These are phyloP conservation scores for Coemansia sp. DNA, from an alignment of 192 early-diverging fungal species.

Conservation along the genomic window DNA sequence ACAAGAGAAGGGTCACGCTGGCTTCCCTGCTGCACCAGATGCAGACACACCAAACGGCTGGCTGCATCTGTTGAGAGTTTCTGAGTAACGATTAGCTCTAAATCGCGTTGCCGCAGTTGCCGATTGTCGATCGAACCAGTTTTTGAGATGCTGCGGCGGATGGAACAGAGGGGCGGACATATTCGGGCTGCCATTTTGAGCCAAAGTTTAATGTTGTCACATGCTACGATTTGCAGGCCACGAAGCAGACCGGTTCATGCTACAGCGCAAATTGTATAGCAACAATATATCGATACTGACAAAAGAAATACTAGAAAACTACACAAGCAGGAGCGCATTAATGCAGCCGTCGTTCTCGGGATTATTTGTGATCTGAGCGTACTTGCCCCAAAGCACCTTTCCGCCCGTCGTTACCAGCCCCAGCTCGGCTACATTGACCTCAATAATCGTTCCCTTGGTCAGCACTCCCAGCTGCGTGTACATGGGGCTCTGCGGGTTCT, in stretches of 20 bases:
- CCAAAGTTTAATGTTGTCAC: no score
- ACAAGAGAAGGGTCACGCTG: neutral
- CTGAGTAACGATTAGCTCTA: neutral
- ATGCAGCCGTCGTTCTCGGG: conserved; percentile 97
- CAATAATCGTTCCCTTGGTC: conserved; percentile 97
- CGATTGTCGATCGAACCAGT: conserved; percentile 1
- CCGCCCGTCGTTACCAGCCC: conserved; percentile 95
- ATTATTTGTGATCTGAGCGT: conserved; percentile 95
- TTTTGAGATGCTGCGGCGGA: no score
- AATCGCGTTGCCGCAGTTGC: neutral
- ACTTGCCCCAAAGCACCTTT: conserved; percentile 99
- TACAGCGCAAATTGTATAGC: neutral
- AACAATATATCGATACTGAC: conserved; percentile 1
- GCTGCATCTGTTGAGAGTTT: neutral
- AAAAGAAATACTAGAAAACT: conserved; percentile 18
- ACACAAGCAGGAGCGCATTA: conserved; percentile 91
- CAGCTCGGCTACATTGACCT: conserved; percentile 92
- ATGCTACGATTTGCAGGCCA: no score
- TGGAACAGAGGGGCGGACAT: no score
- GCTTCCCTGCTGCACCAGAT: neutral
- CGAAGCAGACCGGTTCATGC: no score
- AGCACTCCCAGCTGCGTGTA: conserved; percentile 97
- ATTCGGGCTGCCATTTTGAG: no score
- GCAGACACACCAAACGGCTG: neutral
- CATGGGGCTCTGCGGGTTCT: conserved; percentile 94